Base-by-base conservation (phyloP, 306 rosid genomes). In the Phaseolus lunatus region DNA sequence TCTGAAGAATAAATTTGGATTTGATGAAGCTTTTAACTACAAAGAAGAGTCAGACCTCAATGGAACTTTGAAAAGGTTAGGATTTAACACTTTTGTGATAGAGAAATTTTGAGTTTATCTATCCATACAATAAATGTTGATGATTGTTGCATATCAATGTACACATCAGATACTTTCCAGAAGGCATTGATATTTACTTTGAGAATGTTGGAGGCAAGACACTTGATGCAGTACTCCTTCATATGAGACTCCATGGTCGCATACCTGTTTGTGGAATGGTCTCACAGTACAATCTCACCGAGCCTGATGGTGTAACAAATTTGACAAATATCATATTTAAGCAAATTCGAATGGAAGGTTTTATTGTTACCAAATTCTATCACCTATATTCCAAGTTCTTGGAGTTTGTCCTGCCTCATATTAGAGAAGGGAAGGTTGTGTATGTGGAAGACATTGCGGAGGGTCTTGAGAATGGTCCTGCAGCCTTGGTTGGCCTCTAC, bases 131-230 rank as follows among this genome's bases (percentile, higher is more conserved):
- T 4, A 31, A 31, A 31, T 31, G 35, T 31, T 31, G n/a, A n/a
- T n/a, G n/a, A n/a, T n/a, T n/a, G n/a, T n/a, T n/a, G n/a, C n/a
- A n/a, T n/a, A n/a, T n/a, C n/a, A n/a, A n/a, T n/a, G n/a, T n/a
- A n/a, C n/a, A 31, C 5, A 29, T 29, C 33, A 84, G 82, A 22
- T 76, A 64, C 62, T 84, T 58, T 58, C 19, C 19, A 58, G 39
- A 58, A 58, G 65, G 65, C 31, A 58, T 58, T 12, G 65, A 58
- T 37, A 81, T 81, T 1, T 81, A 81, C 76, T 81, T 67, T 48
- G 80, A 81, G 71, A 81, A 81, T 67, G 80, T 81, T 45, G 84
- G 84, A 0, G 80, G 84, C 0, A 80, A 76, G 71, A 80, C 72
- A 70, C 84, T 84, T 35, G 87, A 84, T 76, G 82, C 73, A 6